Evolutionary conservation across 345 rosid species (phyloP).

Genomic region (Rhodamnia argentea): DNA sequence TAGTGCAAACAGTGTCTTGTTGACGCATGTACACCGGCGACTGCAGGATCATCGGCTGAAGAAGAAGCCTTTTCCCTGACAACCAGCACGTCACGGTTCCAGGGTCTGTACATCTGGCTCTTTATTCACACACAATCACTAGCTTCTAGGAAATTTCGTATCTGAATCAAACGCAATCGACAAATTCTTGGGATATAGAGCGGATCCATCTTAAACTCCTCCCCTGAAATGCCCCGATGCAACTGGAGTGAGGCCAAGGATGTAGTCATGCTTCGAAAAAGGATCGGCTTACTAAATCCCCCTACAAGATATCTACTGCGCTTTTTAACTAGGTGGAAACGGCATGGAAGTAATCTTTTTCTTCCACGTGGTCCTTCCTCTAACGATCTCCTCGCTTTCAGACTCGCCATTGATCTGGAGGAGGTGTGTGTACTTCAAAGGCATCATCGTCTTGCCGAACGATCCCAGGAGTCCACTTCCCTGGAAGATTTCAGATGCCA

Average conservation of each 20-base stretch:
- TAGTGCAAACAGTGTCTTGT: neutral
- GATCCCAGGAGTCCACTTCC: conserved; percentile 33
- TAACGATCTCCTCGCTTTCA: conserved; percentile 37
- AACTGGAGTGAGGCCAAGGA: neutral
- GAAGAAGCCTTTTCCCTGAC: neutral
- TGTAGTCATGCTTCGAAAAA: neutral
- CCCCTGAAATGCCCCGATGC: neutral
- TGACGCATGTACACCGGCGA: neutral
- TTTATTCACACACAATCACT: neutral
- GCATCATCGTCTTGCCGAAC: neutral
- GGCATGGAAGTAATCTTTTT: conserved; percentile 15
- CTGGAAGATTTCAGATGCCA: conserved; percentile 32
- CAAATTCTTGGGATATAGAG: neutral
- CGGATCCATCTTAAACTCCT: neutral
- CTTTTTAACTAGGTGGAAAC: conserved; percentile 6
- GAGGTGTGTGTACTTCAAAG: conserved; percentile 39
- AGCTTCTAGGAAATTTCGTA: neutral
- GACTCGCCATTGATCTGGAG: conserved; percentile 25
- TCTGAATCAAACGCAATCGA: neutral
- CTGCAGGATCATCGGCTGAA: neutral
- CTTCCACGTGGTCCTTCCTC: conserved; percentile 56
- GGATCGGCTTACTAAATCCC: neutral
- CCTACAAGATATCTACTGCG: neutral
- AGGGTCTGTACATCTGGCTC: neutral
- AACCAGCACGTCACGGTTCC: neutral